These are phyloP conservation scores for Mycogone perniciosa DNA, from an alignment of 2,329 filamentous ascomycete species.

Conservation along the genomic window DNA sequence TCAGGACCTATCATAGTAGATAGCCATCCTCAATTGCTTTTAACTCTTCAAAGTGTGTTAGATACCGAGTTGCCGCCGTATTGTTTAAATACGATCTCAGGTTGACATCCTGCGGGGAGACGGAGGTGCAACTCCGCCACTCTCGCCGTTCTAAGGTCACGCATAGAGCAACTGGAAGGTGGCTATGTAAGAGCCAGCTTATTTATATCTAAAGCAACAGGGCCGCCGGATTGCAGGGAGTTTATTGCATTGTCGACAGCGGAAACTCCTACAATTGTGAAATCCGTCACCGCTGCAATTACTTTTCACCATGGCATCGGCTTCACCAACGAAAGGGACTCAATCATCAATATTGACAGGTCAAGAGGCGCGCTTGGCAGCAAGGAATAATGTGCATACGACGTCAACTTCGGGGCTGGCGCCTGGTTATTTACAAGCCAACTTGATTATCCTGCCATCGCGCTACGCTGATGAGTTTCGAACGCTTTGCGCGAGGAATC, in stretches of 20 bases:
- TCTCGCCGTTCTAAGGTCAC: background rate
- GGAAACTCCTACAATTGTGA: no score
- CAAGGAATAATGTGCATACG: slow-evolving; percentile 33
- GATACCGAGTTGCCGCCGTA: background rate
- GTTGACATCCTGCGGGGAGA: background rate
- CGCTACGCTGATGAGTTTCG: slow-evolving; percentile 52
- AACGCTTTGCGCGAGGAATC: slow-evolving; percentile 52
- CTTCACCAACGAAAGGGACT: background rate
- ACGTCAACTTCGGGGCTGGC: slow-evolving; percentile 48
- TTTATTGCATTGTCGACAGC: no score
- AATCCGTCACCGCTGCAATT: no score
- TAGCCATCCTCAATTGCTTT: no score
- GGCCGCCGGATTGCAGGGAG: no score
- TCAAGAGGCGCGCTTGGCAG: slow-evolving; percentile 36
- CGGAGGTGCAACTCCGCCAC: slow-evolving; percentile 16
- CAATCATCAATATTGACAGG: slow-evolving; percentile 16
- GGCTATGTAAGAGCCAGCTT: no score
- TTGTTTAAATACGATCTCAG: background rate
- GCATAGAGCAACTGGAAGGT: background rate
- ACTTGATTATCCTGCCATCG: slow-evolving; percentile 53
- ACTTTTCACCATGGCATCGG: background rate
- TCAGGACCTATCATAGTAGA: no score
- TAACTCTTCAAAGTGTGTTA: no score
- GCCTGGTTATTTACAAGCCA: slow-evolving; percentile 53
- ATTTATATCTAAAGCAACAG: no score